Evolutionary conservation across 306 rosid genomes (phyloP).

Genomic region (Cucumis melo): DNA sequence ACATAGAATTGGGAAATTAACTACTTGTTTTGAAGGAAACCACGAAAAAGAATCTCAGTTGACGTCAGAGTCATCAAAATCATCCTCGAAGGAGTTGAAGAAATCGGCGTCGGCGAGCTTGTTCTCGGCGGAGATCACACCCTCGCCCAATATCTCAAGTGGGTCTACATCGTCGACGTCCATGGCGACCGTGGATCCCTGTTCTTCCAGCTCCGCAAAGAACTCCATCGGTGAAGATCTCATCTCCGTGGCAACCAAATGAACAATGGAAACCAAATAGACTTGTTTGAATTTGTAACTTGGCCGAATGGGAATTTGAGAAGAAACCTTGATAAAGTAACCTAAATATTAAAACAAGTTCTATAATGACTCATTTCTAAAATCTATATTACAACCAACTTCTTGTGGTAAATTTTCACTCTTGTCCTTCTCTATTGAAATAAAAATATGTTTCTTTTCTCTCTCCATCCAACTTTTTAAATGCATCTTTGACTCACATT

Average conservation of each 20-base stretch:
- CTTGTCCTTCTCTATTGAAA: too few species aligned
- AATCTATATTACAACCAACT: too few species aligned
- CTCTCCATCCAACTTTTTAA: too few species aligned
- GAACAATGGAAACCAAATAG: not conserved
- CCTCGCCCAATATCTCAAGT: slow-evolving; percentile 48
- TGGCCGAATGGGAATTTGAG: too few species aligned
- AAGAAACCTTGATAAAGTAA: too few species aligned
- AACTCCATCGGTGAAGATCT: slow-evolving; percentile 55
- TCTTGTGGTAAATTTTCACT: too few species aligned
- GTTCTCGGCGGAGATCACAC: slow-evolving; percentile 41
- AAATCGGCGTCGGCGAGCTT: slow-evolving; percentile 76
- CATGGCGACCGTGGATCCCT: slow-evolving; percentile 74
- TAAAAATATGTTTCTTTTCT: too few species aligned
- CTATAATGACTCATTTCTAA: too few species aligned
- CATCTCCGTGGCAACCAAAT: slow-evolving; percentile 7
- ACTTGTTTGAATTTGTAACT: too few species aligned
- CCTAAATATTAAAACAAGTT: too few species aligned
- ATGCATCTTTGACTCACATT: too few species aligned
- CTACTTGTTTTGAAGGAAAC: not conserved
- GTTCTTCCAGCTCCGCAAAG: slow-evolving; percentile 75
- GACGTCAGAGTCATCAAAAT: slow-evolving; percentile 75
- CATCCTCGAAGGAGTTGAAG: slow-evolving; percentile 65
- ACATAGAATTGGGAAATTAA: not conserved
- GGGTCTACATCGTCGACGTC: slow-evolving; percentile 81
- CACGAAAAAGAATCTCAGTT: slow-evolving; percentile 12